These are phyloP conservation scores for Scleroderma citrinum DNA, from an alignment of 768 basidiomycete species.

Conservation along the genomic window DNA sequence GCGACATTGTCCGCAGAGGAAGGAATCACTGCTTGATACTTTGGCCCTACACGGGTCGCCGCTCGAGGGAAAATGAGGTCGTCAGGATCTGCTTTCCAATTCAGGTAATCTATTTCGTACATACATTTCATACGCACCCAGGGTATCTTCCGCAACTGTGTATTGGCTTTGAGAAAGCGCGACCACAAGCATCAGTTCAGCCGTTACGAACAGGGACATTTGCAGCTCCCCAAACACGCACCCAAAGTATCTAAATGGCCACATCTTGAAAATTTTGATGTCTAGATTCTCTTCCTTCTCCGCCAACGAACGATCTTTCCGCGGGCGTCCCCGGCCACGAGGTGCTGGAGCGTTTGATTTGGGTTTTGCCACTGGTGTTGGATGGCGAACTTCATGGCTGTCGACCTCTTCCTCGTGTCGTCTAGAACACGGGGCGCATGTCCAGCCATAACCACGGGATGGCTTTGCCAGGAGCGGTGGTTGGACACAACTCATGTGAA, in stretches of 20 bases:
- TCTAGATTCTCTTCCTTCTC: slow-evolving; percentile 74
- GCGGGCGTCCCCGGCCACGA: slow-evolving; percentile 67
- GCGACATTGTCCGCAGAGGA: slow-evolving; percentile 26
- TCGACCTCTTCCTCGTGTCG: slow-evolving; percentile 84
- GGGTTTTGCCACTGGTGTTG: slow-evolving; percentile 46
- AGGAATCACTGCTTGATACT: slow-evolving; percentile 70
- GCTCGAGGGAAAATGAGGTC: slow-evolving; percentile 95
- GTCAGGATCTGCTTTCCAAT: slow-evolving; percentile 68
- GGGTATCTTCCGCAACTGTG: slow-evolving; percentile 87
- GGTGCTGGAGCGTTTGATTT: slow-evolving; percentile 71
- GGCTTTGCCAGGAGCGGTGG: slow-evolving; percentile 90
- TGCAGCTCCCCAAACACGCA: slow-evolving; percentile 33
- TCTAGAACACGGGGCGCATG: slow-evolving; percentile 88
- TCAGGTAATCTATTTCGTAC: slow-evolving; percentile 17
- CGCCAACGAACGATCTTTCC: slow-evolving; percentile 66
- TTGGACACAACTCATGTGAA: slow-evolving; percentile 92
- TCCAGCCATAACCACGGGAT: slow-evolving; percentile 95
- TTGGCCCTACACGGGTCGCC: slow-evolving; percentile 83
- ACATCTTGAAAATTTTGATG: slow-evolving; percentile 84
- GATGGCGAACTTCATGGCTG: slow-evolving; percentile 61
- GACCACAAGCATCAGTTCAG: slow-evolving; percentile 11
- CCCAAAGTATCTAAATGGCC: slow-evolving; percentile 98
- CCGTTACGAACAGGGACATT: neutral
- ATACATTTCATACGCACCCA: slow-evolving; percentile 47
- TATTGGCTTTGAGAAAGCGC: slow-evolving; percentile 52